A percentile compares a stretch with the other conserved stretches of the same genome.
Evolutionary conservation across 371 early-diverging fungal species (phyloP).

Genomic region (Actinomucor elegans): DNA sequence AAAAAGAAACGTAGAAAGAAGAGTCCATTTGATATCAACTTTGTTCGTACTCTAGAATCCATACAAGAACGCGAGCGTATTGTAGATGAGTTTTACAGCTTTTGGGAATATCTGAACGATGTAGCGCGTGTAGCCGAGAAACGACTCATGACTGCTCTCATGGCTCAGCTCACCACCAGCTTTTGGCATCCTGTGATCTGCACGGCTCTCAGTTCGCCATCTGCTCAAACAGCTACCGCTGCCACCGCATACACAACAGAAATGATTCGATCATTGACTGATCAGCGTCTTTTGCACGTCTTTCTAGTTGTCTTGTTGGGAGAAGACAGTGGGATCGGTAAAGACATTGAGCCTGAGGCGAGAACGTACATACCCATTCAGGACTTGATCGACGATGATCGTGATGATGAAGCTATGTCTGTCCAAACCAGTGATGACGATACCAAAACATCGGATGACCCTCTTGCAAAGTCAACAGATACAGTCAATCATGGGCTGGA

Average conservation of each 20-base stretch:
- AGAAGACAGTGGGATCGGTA: slow-evolving; percentile 52
- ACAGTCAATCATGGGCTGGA: not conserved
- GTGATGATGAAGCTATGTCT: slow-evolving; percentile 23
- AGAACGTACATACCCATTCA: slow-evolving; percentile 20
- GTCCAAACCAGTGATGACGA: slow-evolving; percentile 15
- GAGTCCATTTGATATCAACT: slow-evolving; percentile 47
- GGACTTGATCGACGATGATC: slow-evolving; percentile 38
- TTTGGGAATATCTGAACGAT: slow-evolving; percentile 53
- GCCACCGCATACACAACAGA: slow-evolving; percentile 52
- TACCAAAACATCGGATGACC: not conserved
- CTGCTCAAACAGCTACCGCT: slow-evolving; percentile 41
- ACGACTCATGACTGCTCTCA: slow-evolving; percentile 45
- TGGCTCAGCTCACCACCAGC: slow-evolving; percentile 47
- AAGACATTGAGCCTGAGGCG: slow-evolving; percentile 48
- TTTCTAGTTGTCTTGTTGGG: slow-evolving; percentile 47
- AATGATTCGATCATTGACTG: slow-evolving; percentile 52
- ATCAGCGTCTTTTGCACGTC: slow-evolving; percentile 46
- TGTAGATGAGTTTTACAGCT: slow-evolving; percentile 50
- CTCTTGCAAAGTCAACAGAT: not conserved
- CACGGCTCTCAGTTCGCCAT: slow-evolving; percentile 44
- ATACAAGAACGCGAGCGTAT: slow-evolving; percentile 34
- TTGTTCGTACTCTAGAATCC: slow-evolving; percentile 36
- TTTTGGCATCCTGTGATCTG: slow-evolving; percentile 56
- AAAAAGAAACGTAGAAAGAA: slow-evolving; percentile 51
- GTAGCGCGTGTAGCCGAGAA: slow-evolving; percentile 51